Evolutionary conservation across 371 early-diverging fungal species (phyloP).

Genomic region (Mortierella sp.): DNA sequence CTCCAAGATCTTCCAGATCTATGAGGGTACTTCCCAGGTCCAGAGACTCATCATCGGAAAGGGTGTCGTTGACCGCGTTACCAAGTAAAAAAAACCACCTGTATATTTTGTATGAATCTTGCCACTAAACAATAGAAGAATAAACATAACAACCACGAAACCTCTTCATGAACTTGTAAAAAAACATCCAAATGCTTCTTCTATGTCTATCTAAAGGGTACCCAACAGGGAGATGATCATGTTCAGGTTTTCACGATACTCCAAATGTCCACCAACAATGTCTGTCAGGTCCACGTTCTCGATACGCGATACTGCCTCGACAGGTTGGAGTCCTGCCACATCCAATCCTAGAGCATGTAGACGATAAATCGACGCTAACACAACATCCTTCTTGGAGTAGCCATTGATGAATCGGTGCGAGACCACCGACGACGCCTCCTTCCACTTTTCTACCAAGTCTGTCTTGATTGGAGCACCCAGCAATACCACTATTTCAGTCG

Average conservation of each 20-base stretch:
- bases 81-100: constrained; percentile 39
- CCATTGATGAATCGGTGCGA: constrained; percentile 92
- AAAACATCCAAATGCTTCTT: neutral
- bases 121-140: constrained; percentile 5
- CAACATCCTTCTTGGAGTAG: constrained; percentile 90
- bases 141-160: neutral
- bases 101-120: neutral
- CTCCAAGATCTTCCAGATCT: constrained; percentile 96
- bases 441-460: constrained; percentile 63
- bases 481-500: constrained; percentile 60
- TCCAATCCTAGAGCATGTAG: constrained; percentile 72
- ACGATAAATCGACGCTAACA: constrained; percentile 87
- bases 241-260: constrained; percentile 70
- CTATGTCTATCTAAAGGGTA: constrained; percentile 17
- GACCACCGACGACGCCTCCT: constrained; percentile 71
- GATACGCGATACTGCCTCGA: constrained; percentile 67
- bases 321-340: constrained; percentile 88
- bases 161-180: neutral
- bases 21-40: constrained; percentile 97
- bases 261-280: constrained; percentile 87
- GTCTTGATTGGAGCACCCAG: constrained; percentile 75
- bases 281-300: constrained; percentile 86
- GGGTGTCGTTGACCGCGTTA: constrained; percentile 55
- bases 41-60: constrained; percentile 88
- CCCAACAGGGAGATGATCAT: constrained; percentile 50